Conservation (phyloP, 192 early-diverging fungal species). For the Linnemannia elongata region DNA sequence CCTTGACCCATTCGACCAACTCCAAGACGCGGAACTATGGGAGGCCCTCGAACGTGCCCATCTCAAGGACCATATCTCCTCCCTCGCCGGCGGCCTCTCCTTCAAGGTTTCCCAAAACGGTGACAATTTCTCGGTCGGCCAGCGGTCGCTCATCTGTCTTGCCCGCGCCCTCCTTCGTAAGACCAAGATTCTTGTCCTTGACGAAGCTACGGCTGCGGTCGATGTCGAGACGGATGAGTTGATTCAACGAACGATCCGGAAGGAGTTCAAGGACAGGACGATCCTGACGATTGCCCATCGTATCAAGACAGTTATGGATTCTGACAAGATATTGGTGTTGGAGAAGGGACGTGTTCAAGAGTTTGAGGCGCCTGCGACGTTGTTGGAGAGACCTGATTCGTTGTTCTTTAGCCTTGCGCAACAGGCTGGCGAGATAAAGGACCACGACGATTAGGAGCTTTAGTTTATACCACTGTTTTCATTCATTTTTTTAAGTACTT, state of each 20-base stretch:
- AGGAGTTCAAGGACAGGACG: conserved; percentile 83
- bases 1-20: conserved; percentile 68
- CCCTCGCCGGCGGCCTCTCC: conserved; percentile 77
- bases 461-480: not conserved
- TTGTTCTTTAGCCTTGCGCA: conserved; percentile 50
- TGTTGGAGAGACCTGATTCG: conserved; percentile 39
- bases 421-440: conserved; percentile 51
- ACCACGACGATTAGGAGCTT: conserved; percentile 1
- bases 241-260: conserved; percentile 90
- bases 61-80: conserved; percentile 74
- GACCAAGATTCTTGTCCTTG: conserved; percentile 65
- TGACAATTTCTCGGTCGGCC: conserved; percentile 89
- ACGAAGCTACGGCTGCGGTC: conserved; percentile 72
- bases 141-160: conserved; percentile 79
- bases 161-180: conserved; percentile 79
- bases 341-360: conserved; percentile 64
- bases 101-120: conserved; percentile 81
- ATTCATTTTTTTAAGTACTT: not conserved
- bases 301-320: conserved; percentile 86
- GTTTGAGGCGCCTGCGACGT: conserved; percentile 61
- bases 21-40: conserved; percentile 77
- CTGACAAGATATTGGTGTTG: conserved; percentile 85
- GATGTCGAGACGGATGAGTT: conserved; percentile 88
- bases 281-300: conserved; percentile 94
- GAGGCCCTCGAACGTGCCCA: conserved; percentile 76